These are phyloP conservation scores for Diaporthe sp. DNA, from an alignment of 2,329 filamentous ascomycete genomes.

Conservation along the genomic window DNA sequence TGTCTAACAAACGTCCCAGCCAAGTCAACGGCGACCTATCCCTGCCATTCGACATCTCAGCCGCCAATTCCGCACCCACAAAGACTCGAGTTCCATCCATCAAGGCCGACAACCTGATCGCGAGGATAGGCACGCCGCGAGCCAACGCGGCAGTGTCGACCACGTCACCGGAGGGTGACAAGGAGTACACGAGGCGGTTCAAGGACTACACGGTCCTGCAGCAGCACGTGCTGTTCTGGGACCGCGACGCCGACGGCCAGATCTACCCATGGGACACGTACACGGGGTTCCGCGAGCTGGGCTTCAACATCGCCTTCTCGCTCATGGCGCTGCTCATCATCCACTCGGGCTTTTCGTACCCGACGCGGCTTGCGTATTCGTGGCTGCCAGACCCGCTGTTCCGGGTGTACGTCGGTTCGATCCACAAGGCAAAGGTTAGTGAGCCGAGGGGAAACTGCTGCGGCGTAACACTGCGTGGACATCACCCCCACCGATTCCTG, in stretches of 20 bases:
- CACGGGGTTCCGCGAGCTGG: constrained; percentile 54
- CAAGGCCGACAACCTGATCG: neutral
- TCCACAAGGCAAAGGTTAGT: constrained; percentile 57
- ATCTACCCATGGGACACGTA: constrained; percentile 57
- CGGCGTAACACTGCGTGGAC: neutral
- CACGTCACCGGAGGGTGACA: neutral
- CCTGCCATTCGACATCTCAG: neutral
- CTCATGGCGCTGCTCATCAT: constrained; percentile 56
- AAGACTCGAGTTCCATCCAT: neutral
- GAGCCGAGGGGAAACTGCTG: neutral
- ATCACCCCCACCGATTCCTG: too few species aligned
- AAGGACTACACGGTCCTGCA: constrained; percentile 51
- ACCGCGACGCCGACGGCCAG: constrained; percentile 55
- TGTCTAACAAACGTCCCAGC: neutral
- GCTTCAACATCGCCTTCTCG: constrained; percentile 56
- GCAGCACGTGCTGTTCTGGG: constrained; percentile 58
- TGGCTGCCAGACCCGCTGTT: constrained; percentile 35
- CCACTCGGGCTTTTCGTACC: constrained; percentile 60
- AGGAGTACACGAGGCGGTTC: neutral
- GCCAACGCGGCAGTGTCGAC: neutral
- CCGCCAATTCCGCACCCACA: neutral
- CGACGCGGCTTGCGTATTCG: constrained; percentile 1
- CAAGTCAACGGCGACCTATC: neutral
- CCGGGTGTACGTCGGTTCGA: constrained; percentile 45
- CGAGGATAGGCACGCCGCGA: neutral